Evolutionary conservation across 2,329 filamentous ascomycete species (phyloP), one percentile per base, ranked within the genome.

Genomic region (Diaporthe sp.): DNA sequence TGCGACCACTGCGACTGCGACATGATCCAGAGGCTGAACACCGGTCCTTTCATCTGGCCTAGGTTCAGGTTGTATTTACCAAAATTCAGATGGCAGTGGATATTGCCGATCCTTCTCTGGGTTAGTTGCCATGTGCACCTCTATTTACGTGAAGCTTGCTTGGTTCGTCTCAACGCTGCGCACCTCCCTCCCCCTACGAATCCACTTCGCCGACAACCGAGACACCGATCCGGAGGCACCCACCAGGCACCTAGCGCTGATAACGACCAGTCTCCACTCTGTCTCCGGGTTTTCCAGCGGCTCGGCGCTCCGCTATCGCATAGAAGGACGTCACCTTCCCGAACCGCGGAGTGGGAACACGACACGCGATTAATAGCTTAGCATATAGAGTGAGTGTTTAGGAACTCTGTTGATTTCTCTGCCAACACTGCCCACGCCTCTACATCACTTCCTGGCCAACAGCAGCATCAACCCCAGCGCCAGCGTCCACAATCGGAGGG

Each of bases 251-350:
- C 34, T 70, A 39, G 65, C 47, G 34, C 47, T 28, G 6, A 65
- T 34, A 42, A 25, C 7, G 22, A 25, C 12, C 22, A 68, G 31
- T 25, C 71, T 55, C 71, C 70, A 61, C 70, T 31, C 8, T 55
- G 22, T 13, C 7, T 47, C 49, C 34, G 25, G 71, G 71, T 25
- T 20, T 15, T 22, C 22, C 34, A 57, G 47, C 37, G 13, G 55
- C 71, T 72, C 71, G 15, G 42, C 44, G 28, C 75, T 74, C 75
- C 75, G 75, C 55, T 76, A 76, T 74, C 75, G 75, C 75, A 22
- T 34, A 15, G 42, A 2, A 12, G 25, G 25, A 67, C 4, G 58
- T 51, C 51, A 57, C n/a, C 25, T 57, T 39, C 39, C 25, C 25
- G 49, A 42, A 20, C 15, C 22, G 20, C 42, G 55, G 47, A 57